Percentiles rank a stretch among this genome's conserved stretches.
phyloP scores from a whole-genome alignment of 2,329 filamentous ascomycete genomes.

The Ceratocystis cacaofunesta region DNA sequence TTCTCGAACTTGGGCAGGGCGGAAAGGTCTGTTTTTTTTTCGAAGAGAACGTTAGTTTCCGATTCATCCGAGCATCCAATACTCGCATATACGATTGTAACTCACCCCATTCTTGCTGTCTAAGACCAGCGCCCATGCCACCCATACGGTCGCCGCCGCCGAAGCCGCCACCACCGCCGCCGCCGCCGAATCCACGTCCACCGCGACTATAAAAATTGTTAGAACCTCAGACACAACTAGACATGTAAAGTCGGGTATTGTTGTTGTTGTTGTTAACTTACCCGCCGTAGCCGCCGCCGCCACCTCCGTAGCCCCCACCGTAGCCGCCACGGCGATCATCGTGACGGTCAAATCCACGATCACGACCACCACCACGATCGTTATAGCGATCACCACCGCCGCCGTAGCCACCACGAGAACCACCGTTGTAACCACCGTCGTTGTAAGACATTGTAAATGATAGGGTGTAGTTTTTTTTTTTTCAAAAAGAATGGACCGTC shows the following conservation, averaged over 20 bases:
- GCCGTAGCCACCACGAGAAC: constrained; percentile 23
- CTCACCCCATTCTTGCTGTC: constrained; percentile 80
- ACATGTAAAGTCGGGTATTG: background rate
- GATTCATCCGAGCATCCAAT: background rate
- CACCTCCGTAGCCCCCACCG: constrained; percentile 19
- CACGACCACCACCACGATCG: constrained; percentile 23
- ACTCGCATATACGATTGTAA: constrained; percentile 19
- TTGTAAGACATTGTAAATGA: constrained; percentile 30
- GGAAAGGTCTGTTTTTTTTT: constrained; percentile 44
- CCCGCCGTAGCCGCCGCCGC: constrained; percentile 25
- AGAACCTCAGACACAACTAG: constrained; percentile 20
- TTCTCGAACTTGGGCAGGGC: constrained; percentile 94
- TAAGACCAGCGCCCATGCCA: constrained; percentile 72
- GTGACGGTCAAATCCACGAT: constrained; percentile 30
- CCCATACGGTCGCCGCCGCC: constrained; percentile 88
- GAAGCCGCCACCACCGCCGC: constrained; percentile 30
- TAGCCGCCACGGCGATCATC: constrained; percentile 23
- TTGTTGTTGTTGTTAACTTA: constrained; percentile 21
- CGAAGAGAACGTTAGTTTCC: background rate
- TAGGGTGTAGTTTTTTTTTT: background rate
- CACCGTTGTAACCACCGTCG: constrained; percentile 26
- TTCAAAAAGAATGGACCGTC: constrained; percentile 1
- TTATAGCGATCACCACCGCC: constrained; percentile 27
- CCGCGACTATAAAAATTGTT: constrained; percentile 25
- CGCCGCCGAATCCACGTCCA: constrained; percentile 26